Evolutionary conservation across 139 green algal species (phyloP).

Genomic region (Desmodesmus armatus): DNA sequence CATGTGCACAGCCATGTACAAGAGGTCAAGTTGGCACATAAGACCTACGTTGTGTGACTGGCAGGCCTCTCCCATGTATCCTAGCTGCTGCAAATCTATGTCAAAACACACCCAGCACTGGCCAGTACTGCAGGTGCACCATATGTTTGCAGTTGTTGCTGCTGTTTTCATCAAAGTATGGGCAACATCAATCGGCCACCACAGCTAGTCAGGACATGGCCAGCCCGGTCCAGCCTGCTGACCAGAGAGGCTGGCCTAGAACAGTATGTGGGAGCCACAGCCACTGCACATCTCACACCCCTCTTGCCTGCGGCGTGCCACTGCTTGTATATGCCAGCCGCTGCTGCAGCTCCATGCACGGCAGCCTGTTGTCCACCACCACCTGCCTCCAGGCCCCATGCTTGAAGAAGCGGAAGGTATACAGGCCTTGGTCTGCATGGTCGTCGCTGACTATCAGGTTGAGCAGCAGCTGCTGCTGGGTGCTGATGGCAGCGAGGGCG

Average conservation of each 20-base stretch:
- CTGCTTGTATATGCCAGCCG: slow-evolving; percentile 18
- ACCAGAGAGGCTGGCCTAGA: too few relatives aligned
- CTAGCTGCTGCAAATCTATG: too few relatives aligned
- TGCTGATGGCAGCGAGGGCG: slow-evolving; percentile 9
- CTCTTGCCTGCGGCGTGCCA: slow-evolving; percentile 26
- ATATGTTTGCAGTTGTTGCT: too few relatives aligned
- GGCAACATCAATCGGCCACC: too few relatives aligned
- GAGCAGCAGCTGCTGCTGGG: slow-evolving; percentile 24
- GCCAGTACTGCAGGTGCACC: not conserved
- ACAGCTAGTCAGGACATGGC: too few relatives aligned
- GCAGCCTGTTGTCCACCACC: slow-evolving; percentile 29
- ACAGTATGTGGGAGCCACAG: too few relatives aligned
- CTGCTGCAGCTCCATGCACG: slow-evolving; percentile 23
- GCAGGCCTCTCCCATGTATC: too few relatives aligned
- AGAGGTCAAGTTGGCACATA: not conserved
- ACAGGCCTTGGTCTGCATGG: not conserved
- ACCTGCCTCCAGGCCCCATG: slow-evolving; percentile 14
- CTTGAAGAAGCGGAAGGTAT: slow-evolving; percentile 39
- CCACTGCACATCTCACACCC: too few relatives aligned
- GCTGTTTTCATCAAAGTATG: too few relatives aligned
- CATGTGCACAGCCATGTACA: not conserved
- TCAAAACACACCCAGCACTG: too few relatives aligned
- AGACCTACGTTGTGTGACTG: not conserved
- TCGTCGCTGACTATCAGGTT: slow-evolving; percentile 22
- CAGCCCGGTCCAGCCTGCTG: too few relatives aligned